phyloP scores from a whole-genome alignment of 2,329 filamentous ascomycete genomes.

The Balansia obtecta region DNA sequence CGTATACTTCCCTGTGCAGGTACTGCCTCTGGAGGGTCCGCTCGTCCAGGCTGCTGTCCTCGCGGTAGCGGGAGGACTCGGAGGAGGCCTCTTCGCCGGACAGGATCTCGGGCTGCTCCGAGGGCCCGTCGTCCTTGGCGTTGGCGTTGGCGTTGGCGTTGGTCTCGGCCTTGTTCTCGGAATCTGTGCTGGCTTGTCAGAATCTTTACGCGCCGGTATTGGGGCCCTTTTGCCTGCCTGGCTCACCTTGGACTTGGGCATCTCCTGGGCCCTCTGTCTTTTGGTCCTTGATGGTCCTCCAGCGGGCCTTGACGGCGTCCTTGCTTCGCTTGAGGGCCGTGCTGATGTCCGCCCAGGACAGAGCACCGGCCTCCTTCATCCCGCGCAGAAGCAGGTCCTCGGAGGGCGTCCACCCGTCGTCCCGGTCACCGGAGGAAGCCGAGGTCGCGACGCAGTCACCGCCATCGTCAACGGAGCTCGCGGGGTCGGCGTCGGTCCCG shows the following conservation, averaged over 20 bases:
- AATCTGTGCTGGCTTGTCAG: no score
- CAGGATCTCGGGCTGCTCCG: slow-evolving; percentile 6
- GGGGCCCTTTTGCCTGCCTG: no score
- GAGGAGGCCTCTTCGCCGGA: slow-evolving; percentile 18
- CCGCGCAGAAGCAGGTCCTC: slow-evolving; percentile 21
- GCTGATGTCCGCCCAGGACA: slow-evolving; percentile 20
- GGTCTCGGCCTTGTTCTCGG: no score
- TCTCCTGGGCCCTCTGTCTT: background rate
- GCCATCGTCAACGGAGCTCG: background rate
- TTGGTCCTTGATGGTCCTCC: slow-evolving; percentile 17
- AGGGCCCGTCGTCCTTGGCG: no score
- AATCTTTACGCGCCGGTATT: no score
- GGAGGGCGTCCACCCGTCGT: slow-evolving; percentile 19
- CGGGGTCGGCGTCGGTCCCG: background rate
- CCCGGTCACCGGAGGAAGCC: background rate
- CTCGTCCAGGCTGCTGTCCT: slow-evolving; percentile 9
- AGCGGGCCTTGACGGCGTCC: slow-evolving; percentile 19
- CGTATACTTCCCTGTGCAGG: slow-evolving; percentile 19
- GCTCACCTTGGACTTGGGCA: no score
- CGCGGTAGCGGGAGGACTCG: slow-evolving; percentile 7
- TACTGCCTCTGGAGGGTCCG: slow-evolving; percentile 16
- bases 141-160: no score
- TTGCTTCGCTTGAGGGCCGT: slow-evolving; percentile 15
- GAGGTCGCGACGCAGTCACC: background rate
- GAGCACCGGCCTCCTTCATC: slow-evolving; percentile 19